Evolutionary conservation across 345 rosid species (phyloP).

Genomic region (Citrus maxima): DNA sequence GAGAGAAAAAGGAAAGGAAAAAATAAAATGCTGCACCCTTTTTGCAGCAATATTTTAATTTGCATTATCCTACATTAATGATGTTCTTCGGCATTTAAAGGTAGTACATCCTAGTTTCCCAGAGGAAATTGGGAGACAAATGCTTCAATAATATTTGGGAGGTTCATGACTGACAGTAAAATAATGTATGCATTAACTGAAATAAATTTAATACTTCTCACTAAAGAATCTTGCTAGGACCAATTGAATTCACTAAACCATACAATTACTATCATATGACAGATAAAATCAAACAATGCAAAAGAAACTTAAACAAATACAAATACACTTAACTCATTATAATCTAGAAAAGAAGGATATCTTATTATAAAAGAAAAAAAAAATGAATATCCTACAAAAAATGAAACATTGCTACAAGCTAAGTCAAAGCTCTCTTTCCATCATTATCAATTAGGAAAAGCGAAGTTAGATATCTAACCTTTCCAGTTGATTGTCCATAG

Average conservation of each 20-base stretch:
- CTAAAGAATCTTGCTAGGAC: not conserved
- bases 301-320: not conserved
- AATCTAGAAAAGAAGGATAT: not conserved
- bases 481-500: conserved; percentile 92
- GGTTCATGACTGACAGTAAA: not conserved
- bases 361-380: not conserved
- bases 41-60: not conserved
- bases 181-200: not conserved
- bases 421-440: not conserved
- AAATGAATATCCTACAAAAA: not conserved
- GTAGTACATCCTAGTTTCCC: not conserved
- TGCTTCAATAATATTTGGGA: conserved; percentile 1
- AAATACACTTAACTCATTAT: not conserved
- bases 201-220: not conserved
- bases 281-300: not conserved
- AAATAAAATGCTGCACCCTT: no score
- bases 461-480: conserved; percentile 44
- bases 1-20: no score
- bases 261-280: not conserved
- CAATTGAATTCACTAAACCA: not conserved
- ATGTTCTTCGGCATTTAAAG: not conserved
- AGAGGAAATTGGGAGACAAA: not conserved
- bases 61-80: not conserved
- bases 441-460: conserved; percentile 16
- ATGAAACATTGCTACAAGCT: not conserved